Conservation (phyloP, 2,329 filamentous ascomycete genomes). For the Fusarium staphyleae region DNA sequence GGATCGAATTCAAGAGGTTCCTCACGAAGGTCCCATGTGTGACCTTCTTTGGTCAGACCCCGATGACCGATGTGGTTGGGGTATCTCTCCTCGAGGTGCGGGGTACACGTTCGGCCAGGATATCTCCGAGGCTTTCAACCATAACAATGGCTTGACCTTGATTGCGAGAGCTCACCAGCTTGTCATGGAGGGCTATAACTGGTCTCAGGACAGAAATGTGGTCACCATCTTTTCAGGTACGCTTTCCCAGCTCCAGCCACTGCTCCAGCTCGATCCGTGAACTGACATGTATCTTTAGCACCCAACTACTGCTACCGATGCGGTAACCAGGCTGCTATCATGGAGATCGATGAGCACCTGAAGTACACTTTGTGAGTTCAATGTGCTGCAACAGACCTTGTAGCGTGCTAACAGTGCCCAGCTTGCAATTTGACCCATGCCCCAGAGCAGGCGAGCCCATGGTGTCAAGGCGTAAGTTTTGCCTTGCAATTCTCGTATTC, state of each 20-base stretch:
- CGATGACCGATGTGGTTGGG: constrained; percentile 95
- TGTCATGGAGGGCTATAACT: constrained; percentile 99
- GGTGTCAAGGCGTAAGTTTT: constrained; percentile 83
- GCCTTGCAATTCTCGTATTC: neutral
- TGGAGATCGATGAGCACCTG: constrained; percentile 99
- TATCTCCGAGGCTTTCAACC: constrained; percentile 98
- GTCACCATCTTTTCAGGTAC: constrained; percentile 97
- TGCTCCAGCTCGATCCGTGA: neutral
- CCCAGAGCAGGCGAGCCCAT: constrained; percentile 97
- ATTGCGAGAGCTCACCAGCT: constrained; percentile 97
- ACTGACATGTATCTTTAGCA: constrained; percentile 53
- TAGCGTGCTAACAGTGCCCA: constrained; percentile 52
- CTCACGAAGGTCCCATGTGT: constrained; percentile 98
- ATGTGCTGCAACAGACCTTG: neutral
- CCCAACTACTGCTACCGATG: constrained; percentile 98
- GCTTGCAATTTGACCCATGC: constrained; percentile 99
- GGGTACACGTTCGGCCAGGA: constrained; percentile 97
- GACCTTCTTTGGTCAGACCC: constrained; percentile 98
- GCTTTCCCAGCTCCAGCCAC: constrained; percentile 12
- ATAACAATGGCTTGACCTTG: constrained; percentile 96
- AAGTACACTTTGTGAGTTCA: constrained; percentile 97
- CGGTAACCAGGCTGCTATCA: constrained; percentile 99
- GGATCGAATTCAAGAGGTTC: constrained; percentile 97
- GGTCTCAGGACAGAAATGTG: constrained; percentile 97
- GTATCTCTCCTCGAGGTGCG: constrained; percentile 91